Base-by-base conservation (phyloP, 768 basidiomycete species). In the Pholiota conissans region DNA sequence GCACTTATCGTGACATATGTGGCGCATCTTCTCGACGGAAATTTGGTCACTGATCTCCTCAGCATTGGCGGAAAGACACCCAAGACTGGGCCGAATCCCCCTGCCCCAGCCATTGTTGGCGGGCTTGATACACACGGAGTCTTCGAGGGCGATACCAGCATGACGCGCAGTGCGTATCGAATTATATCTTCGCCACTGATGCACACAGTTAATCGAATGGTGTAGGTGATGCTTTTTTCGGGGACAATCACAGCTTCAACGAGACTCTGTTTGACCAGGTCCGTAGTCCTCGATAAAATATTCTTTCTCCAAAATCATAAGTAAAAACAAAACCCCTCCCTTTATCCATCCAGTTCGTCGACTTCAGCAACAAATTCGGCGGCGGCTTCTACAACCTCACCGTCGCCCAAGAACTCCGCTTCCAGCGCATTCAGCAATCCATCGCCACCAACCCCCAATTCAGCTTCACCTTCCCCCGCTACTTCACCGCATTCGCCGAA, bases 191-290 rank as follows among this genome's bases (percentile, higher is more conserved):
- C n/a, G n/a, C n/a, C n/a, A n/a, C n/a, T n/a, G n/a, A n/a, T n/a
- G n/a, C n/a, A n/a, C n/a, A n/a, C n/a, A n/a, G n/a, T n/a, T n/a
- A n/a, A n/a, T n/a, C n/a, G n/a, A n/a, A n/a, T n/a, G 7, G 7
- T 32, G 13, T 22, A 64, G 63, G 51, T 2, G 66, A 67, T 46
- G 57, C 57, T 16, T 65, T 62, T 49, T 65, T 67, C 32, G 66
- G 64, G 3, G 61, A 65, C 37, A 65, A 67, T 34, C 61, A 66
- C 52, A 64, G 61, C 40, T 66, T 67, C 54, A 67, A 66, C 49
- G 63, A 61, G 29, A 63, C 58, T 0, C 63, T 64, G 0, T 67
- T 64, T 45, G 57, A 67, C 29, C 49, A 67, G 55, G 66, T 64
- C 20, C 27, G 57, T 13, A 9, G 10, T 37, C 8, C 28, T 5